A percentile compares a stretch with the other conserved stretches of the same genome.
Conservation (phyloP, 495 filamentous ascomycete species). For the Neurospora sp. region DNA sequence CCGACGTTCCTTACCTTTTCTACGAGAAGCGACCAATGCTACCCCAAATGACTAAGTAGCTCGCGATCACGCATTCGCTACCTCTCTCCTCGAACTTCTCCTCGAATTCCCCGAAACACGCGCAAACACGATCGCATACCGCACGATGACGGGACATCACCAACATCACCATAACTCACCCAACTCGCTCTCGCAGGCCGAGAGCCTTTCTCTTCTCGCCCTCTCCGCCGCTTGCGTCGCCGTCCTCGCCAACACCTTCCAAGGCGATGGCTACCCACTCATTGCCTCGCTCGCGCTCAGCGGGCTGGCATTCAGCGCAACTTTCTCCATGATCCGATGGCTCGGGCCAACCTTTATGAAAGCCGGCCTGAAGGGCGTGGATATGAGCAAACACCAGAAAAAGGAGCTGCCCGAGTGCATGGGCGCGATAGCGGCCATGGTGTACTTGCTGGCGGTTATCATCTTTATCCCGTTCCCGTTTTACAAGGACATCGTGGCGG, state of each 20-base stretch:
- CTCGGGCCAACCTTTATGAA: slow-evolving; percentile 84
- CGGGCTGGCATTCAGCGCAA: slow-evolving; percentile 68
- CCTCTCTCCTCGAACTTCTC: not conserved
- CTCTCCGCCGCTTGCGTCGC: slow-evolving; percentile 61
- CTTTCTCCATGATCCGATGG: slow-evolving; percentile 84
- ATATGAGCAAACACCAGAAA: slow-evolving; percentile 68
- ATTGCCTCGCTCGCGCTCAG: slow-evolving; percentile 80
- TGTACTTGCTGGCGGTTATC: slow-evolving; percentile 81
- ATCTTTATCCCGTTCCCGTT: slow-evolving; percentile 94
- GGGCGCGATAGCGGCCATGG: slow-evolving; percentile 89
- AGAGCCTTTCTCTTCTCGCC: slow-evolving; percentile 59
- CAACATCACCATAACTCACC: not conserved
- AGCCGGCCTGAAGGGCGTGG: slow-evolving; percentile 81
- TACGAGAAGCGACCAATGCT: not conserved
- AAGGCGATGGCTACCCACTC: slow-evolving; percentile 75
- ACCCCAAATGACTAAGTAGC: not conserved
- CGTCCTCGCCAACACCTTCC: slow-evolving; percentile 72
- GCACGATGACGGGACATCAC: not conserved
- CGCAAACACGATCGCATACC: no score
- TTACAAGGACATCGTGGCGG: slow-evolving; percentile 95
- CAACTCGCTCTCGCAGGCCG: slow-evolving; percentile 49
- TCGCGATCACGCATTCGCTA: slow-evolving; percentile 5
- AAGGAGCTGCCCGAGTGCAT: slow-evolving; percentile 85
- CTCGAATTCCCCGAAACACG: not conserved
- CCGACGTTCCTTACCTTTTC: not conserved